A percentile compares a stretch with the other conserved stretches of the same genome.
phyloP scores from a whole-genome alignment of 2,329 filamentous ascomycete genomes.

The Cladosporium sp. region DNA sequence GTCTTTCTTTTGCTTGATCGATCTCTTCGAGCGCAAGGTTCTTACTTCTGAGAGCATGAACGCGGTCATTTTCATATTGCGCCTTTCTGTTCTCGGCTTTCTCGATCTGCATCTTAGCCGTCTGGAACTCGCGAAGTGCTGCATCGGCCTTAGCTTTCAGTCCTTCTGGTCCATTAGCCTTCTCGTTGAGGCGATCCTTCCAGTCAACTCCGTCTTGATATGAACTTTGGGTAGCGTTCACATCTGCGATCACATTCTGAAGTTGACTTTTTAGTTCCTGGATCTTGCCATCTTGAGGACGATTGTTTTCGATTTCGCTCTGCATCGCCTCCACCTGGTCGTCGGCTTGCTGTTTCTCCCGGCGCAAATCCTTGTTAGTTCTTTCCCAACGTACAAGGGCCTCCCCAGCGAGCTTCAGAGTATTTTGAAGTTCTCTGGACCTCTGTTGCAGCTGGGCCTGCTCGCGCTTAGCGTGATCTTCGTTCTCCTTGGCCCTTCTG shows the following conservation, averaged over 20 bases:
- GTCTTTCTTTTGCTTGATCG: conserved; percentile 30
- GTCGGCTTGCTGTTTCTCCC: conserved; percentile 54
- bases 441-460: conserved; percentile 50
- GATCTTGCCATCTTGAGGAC: conserved; percentile 57
- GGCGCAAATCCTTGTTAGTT: conserved; percentile 41
- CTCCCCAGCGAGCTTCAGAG: conserved; percentile 47
- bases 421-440: conserved; percentile 45
- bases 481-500: conserved; percentile 39
- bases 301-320: conserved; percentile 56
- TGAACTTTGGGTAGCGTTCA: conserved; percentile 39
- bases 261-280: conserved; percentile 48
- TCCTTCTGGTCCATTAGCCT: conserved; percentile 16
- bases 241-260: conserved; percentile 50
- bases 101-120: conserved; percentile 20
- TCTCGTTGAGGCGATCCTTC: conserved; percentile 40
- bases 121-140: conserved; percentile 26
- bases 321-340: conserved; percentile 63
- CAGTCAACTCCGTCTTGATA: conserved; percentile 47
- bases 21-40: conserved; percentile 37
- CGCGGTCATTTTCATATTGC: conserved; percentile 30
- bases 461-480: conserved; percentile 39
- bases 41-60: conserved; percentile 37
- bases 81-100: conserved; percentile 31
- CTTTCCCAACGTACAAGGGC: conserved; percentile 49
- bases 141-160: conserved; percentile 32